Evolutionary conservation across 805 yeast genomes (phyloP), one percentile per base, ranked within the genome.

Genomic region (Starmerella ratchasimensis): DNA sequence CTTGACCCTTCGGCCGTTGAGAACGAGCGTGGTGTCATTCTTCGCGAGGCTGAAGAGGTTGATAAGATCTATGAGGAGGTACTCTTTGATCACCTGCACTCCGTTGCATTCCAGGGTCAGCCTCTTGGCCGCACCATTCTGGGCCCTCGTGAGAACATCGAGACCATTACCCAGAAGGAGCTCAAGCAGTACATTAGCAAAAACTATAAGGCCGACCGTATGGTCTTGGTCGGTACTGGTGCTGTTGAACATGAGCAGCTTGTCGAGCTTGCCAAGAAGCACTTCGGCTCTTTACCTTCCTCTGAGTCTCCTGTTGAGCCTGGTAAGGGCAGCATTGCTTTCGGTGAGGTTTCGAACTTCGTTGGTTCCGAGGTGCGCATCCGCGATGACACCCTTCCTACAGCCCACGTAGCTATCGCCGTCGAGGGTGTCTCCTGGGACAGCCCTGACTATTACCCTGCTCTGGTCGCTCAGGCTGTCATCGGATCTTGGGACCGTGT

Each of bases 391-490:
- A 65, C 90, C 1, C 62, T 90, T 52, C 94, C 95, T 23, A 75
- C 74, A 6, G 84, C 96, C 1, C 93, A 90, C 60, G 72, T 86
- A 38, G 98, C 95, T 4, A 63, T 90, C 37, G 90, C 95, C 10
- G 77, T 90, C n/a, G 97, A 90, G 65, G 97, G 99, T 51, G 95
- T 86, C 18, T 78, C 94, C 27, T 90, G 99, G 99, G 78, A 80
- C 26, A 82, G 90, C 2, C 83, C 93, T 9, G 96, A 90, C 58
- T 90, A 86, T 62, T 86, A 84, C 65, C 79, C 93, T 15, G 95
- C 94, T 0, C 69, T 93, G 28, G 94, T 88, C 1, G 93, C 96
- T 5, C 96, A 90, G 63, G 95, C 97, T 9, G 79, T 90, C 41
- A 78, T 90, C 31, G 98, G 98, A 27, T 81, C 84, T 52, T 90